phyloP scores from a whole-genome alignment of 805 yeast genomes.

The Saccharomycopsis selenospora region DNA sequence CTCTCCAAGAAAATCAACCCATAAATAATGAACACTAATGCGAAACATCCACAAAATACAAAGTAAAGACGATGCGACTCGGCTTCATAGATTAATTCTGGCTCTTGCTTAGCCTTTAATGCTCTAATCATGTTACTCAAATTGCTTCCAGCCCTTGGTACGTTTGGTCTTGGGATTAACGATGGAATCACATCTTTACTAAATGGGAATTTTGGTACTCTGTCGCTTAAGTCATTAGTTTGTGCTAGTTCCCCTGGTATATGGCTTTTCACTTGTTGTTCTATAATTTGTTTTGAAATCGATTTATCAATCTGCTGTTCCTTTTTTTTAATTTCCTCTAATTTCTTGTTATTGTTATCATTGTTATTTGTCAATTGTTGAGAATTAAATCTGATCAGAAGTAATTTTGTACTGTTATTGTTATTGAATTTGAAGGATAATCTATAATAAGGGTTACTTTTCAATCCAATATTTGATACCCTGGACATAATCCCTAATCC shows the following conservation, averaged over 20 bases:
- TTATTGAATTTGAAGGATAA: too few species aligned
- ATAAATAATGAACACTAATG: conserved; percentile 62
- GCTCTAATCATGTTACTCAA: conserved; percentile 57
- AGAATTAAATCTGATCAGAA: not conserved
- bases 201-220: conserved; percentile 62
- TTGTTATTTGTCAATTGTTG: conserved; percentile 1
- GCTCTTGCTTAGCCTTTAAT: conserved; percentile 46
- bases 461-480: too few species aligned
- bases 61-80: conserved; percentile 79
- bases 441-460: too few species aligned
- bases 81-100: conserved; percentile 74
- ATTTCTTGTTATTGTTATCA: too few species aligned
- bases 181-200: conserved; percentile 59
- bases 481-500: too few species aligned
- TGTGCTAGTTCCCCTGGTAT: conserved; percentile 50
- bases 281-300: conserved; percentile 13
- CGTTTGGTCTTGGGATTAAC: conserved; percentile 66
- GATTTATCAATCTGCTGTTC: conserved; percentile 5
- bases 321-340: not conserved
- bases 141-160: conserved; percentile 58
- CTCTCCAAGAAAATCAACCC: conserved; percentile 54
- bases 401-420: too few species aligned
- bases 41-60: conserved; percentile 58
- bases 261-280: conserved; percentile 26
- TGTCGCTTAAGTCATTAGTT: conserved; percentile 42